Conservation (phyloP, 106 monocot genomes). For the Dioscorea zingiberensis region DNA sequence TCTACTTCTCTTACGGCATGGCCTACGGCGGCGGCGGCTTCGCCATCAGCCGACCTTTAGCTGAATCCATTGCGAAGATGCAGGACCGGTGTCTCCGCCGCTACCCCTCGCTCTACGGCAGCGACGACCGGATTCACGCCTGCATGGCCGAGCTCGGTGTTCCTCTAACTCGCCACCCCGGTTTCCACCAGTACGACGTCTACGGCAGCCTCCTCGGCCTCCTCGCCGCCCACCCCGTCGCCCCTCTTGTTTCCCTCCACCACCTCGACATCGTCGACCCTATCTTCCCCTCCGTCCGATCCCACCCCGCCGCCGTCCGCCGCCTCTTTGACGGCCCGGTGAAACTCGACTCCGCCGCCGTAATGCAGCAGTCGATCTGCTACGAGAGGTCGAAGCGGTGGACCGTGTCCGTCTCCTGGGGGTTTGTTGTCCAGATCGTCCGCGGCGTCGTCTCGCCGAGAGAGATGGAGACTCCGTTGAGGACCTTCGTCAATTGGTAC, state of each 20-base stretch:
- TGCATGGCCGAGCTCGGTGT: constrained; percentile 24
- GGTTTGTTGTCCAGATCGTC: constrained; percentile 4
- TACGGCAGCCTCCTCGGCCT: constrained; percentile 6
- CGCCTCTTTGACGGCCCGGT: not conserved
- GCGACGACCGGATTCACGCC: constrained; percentile 17
- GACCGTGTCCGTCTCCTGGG: constrained; percentile 9
- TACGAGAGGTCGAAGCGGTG: constrained; percentile 4
- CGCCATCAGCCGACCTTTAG: constrained; percentile 10
- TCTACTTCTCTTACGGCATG: constrained; percentile 18
- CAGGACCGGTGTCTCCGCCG: constrained; percentile 6
- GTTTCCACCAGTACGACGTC: constrained; percentile 15
- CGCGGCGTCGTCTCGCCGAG: constrained; percentile 1
- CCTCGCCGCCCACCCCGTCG: constrained; percentile 8
- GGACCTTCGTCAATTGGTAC: constrained; percentile 8
- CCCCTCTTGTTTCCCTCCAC: constrained; percentile 5
- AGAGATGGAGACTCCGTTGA: constrained; percentile 8
- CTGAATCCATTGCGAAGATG: constrained; percentile 6
- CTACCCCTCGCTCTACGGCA: constrained; percentile 9
- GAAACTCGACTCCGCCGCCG: constrained; percentile 5
- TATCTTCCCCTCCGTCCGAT: not conserved
- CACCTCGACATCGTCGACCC: constrained; percentile 10
- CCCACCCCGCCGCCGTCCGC: not conserved
- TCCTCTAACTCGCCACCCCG: constrained; percentile 8
- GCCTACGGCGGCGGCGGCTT: constrained; percentile 15
- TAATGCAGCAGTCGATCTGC: constrained; percentile 12